phyloP scores from a whole-genome alignment of 2,329 filamentous ascomycete species.

The Chrysosphaeria jannelii region DNA sequence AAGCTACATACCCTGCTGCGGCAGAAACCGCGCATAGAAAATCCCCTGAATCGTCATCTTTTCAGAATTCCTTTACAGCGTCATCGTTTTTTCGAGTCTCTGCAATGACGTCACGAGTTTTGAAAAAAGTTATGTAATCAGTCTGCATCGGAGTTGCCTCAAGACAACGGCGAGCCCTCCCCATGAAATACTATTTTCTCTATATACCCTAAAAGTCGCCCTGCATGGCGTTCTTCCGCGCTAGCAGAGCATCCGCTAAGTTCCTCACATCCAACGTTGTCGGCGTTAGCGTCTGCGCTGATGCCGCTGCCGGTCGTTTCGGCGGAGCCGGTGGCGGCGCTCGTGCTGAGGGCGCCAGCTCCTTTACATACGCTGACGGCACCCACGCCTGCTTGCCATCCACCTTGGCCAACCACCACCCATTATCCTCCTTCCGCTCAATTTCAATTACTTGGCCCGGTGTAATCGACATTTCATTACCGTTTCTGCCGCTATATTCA shows the following conservation, averaged over 20 bases:
- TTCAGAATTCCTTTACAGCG: too few species aligned
- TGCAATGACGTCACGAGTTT: too few species aligned
- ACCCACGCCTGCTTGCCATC: slow-evolving; percentile 57
- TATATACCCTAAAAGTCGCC: too few species aligned
- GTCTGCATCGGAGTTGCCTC: background rate
- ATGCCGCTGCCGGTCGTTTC: slow-evolving; percentile 43
- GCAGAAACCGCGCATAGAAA: slow-evolving; percentile 39
- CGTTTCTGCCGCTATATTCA: slow-evolving; percentile 60
- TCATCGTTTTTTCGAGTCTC: background rate
- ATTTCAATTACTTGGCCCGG: slow-evolving; percentile 65
- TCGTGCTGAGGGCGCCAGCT: slow-evolving; percentile 31
- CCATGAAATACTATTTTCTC: too few species aligned
- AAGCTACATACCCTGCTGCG: slow-evolving; percentile 24
- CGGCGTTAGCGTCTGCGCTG: slow-evolving; percentile 29
- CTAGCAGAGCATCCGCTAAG: slow-evolving; percentile 48
- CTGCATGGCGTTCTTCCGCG: slow-evolving; percentile 48
- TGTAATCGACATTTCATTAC: slow-evolving; percentile 57
- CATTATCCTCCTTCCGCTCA: slow-evolving; percentile 83
- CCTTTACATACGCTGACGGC: slow-evolving; percentile 79
- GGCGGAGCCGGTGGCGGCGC: slow-evolving; percentile 38
- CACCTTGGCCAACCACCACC: slow-evolving; percentile 87
- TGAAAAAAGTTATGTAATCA: background rate
- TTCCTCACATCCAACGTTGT: slow-evolving; percentile 31
- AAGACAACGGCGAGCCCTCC: too few species aligned
- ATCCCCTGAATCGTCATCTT: slow-evolving; percentile 39